Percentiles rank a stretch among this genome's conserved stretches.
Conservation (phyloP, 2,329 filamentous ascomycete genomes). For the Colletotrichum abscissum region DNA sequence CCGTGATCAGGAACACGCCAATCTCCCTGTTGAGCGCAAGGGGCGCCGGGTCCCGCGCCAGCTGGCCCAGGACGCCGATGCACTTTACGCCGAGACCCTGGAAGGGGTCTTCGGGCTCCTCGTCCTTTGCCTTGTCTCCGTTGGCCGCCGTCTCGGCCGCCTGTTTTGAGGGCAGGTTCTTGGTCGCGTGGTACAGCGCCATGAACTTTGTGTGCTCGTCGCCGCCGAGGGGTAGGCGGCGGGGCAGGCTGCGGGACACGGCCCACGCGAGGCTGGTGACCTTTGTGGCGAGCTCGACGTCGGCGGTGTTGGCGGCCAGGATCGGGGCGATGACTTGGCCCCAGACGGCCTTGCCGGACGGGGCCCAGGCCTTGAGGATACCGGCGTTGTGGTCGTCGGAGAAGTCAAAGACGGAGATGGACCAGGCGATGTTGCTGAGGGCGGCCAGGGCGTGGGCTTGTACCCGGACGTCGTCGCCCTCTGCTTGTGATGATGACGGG, state of each 20-base stretch:
- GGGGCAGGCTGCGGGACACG: conserved; percentile 64
- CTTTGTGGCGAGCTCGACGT: conserved; percentile 70
- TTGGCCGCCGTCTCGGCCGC: conserved; percentile 14
- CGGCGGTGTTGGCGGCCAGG: conserved; percentile 69
- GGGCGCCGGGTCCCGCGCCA: conserved; percentile 67
- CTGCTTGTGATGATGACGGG: conserved; percentile 51
- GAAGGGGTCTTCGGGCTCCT: conserved; percentile 63
- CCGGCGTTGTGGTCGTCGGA: conserved; percentile 62
- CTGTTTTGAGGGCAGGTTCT: conserved; percentile 43
- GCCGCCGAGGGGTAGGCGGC: conserved; percentile 57
- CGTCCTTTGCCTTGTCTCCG: conserved; percentile 32
- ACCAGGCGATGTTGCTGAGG: conserved; percentile 77
- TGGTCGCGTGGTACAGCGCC: conserved; percentile 71
- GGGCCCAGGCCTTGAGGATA: conserved; percentile 65
- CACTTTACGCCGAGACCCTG: conserved; percentile 74
- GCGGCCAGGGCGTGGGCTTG: conserved; percentile 67
- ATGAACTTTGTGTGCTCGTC: conserved; percentile 74
- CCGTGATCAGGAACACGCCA: conserved; percentile 70
- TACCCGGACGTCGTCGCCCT: conserved; percentile 55
- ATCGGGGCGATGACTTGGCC: conserved; percentile 65
- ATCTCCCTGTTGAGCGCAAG: conserved; percentile 69
- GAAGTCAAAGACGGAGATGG: conserved; percentile 71
- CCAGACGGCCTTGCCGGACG: conserved; percentile 68
- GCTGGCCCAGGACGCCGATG: conserved; percentile 73
- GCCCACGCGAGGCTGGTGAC: conserved; percentile 76